Base-by-base conservation (phyloP, 208 protist species). In the Naegleria lovaniensis region DNA sequence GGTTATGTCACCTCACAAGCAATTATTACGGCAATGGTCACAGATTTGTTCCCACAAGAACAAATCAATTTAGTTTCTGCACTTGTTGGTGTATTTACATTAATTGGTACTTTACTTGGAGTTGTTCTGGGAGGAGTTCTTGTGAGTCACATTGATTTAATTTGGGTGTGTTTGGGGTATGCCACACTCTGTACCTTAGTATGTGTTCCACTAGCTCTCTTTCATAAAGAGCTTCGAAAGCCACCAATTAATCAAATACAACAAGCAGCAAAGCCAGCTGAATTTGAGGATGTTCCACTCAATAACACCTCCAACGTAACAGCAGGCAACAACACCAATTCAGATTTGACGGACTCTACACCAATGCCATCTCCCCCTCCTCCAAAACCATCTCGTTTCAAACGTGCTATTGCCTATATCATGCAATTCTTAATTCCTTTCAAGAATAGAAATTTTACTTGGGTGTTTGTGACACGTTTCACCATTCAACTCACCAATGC, bases 1-100 rank as follows among this genome's bases (percentile, higher is more conserved):
- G 9, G 13, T n/a, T 85, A 85, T 43, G 38, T 85, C 15, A 43
- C 15, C 5, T 43, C 79, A 5, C 13, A 39, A 29, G 38, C 79
- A 43, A 39, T 43, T 36, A 25, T 43, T 5, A 29, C 38, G 0
- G 79, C 67, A 79, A 36, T 79, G 29, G 29, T 79, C 5, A 36
- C 67, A 36, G 67, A 79, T 79, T 79, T 79, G 29, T 79, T 79
- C 29, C 67, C 67, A 79, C 16, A 79, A 79, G 67, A 79, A 79
- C 67, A 79, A 79, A 79, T 79, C 29, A 79, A 79, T 36, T 36
- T 79, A 13, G 67, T 79, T 29, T 79, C 67, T 36, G 67, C 67
- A 29, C 16, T 79, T 79, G 67, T 79, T 79, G 67, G 67, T 36
- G 29, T 79, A 36, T 79, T 79, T 79, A 36, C 67, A 36, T 79